These are phyloP conservation scores for Yamadazyma triangularis DNA, from an alignment of 1,139 yeast species.

Conservation along the genomic window DNA sequence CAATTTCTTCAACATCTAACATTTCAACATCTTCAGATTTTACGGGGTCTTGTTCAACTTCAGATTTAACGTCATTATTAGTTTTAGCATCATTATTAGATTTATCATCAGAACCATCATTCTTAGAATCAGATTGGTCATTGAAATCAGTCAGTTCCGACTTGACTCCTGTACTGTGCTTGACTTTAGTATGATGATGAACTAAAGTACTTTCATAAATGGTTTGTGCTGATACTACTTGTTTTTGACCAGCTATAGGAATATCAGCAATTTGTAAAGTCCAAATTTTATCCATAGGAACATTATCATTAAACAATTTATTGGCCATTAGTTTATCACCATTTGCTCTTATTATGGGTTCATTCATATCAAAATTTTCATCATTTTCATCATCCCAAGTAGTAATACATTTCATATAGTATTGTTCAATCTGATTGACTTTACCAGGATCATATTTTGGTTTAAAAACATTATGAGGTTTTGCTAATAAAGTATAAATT, in stretches of 20 bases:
- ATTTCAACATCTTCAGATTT: constrained; percentile 6
- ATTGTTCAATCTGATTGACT: constrained; percentile 47
- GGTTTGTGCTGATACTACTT: constrained; percentile 60
- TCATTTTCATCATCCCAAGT: constrained; percentile 34
- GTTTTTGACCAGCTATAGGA: constrained; percentile 81
- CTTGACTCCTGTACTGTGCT: constrained; percentile 1
- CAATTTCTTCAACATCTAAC: constrained; percentile 4
- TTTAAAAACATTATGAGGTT: constrained; percentile 39
- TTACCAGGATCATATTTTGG: constrained; percentile 49
- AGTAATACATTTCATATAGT: constrained; percentile 42
- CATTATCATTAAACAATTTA: constrained; percentile 16
- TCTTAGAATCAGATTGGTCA: constrained; percentile 4
- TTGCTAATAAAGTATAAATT: constrained; percentile 40
- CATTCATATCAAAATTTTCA: constrained; percentile 11
- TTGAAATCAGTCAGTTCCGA: constrained; percentile 5
- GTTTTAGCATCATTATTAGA: constrained; percentile 15
- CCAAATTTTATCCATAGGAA: constrained; percentile 45
- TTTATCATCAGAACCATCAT: constrained; percentile 2
- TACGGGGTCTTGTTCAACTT: constrained; percentile 7
- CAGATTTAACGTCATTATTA: constrained; percentile 7
- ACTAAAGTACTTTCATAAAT: constrained; percentile 63
- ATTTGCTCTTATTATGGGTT: constrained; percentile 12
- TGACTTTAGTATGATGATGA: constrained; percentile 30
- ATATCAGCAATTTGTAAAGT: constrained; percentile 69
- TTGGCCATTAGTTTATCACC: constrained; percentile 17